phyloP scores from a whole-genome alignment of 495 filamentous ascomycete species.

The Jackrogersella multiformis region DNA sequence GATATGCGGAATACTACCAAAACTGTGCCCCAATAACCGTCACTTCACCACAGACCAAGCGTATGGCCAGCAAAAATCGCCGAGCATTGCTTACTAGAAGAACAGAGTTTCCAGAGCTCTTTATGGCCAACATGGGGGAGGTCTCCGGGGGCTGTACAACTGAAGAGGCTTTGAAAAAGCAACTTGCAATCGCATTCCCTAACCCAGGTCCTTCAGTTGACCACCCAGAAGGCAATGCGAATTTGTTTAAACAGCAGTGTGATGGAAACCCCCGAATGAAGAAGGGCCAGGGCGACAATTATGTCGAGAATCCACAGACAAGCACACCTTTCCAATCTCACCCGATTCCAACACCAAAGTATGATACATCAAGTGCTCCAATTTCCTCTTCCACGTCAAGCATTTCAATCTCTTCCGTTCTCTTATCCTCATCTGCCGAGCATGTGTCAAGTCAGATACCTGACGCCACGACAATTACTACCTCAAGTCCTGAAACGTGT shows the following conservation, averaged over 20 bases:
- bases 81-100: conserved; percentile 10
- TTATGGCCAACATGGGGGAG: conserved; percentile 36
- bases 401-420: background rate
- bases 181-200: conserved; percentile 41
- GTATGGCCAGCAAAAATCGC: conserved; percentile 3
- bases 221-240: conserved; percentile 33
- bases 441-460: background rate
- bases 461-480: background rate
- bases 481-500: conserved; percentile 9
- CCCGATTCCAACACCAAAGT: background rate
- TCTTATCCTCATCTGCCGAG: background rate
- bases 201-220: conserved; percentile 38
- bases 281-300: background rate
- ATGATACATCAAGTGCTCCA: background rate
- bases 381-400: background rate
- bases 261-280: conserved; percentile 37
- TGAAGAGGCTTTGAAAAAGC: conserved; percentile 55
- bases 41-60: conserved; percentile 29
- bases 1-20: conserved; percentile 72
- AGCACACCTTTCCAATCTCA: conserved; percentile 7
- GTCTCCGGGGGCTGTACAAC: conserved; percentile 32
- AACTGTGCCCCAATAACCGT: conserved; percentile 82
- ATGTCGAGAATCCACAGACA: background rate
- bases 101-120: conserved; percentile 24
- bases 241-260: conserved; percentile 38